Base-by-base conservation (phyloP, 148 eudicot genomes). In the Pharnaceum exiguum region DNA sequence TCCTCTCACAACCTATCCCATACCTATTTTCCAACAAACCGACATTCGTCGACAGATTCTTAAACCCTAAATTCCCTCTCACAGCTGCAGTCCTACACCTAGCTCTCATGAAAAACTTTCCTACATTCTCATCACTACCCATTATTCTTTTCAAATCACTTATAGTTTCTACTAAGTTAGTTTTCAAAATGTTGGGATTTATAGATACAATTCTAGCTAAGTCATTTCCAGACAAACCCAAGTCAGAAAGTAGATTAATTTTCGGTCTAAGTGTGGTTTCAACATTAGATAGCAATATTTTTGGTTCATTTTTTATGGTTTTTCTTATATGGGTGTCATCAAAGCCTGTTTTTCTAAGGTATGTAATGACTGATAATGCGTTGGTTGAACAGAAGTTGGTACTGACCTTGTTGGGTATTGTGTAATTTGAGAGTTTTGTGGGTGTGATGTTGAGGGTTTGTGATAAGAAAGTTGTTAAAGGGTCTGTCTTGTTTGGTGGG, bases 251-350 rank as follows among this genome's bases (percentile, higher is more conserved):
- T 54, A 52, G 63, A 52, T 64, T 46, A 19, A 68, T 18, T 57
- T 77, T 77, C 29, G 81, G 81, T 26, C 49, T 57, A 26, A 72
- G 77, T 68, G 74, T 72, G 62, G 29, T 50, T 32, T 69, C 60
- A 10, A 65, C 71, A 23, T 59, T 32, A 42, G 1, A 38, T 22
- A 30, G 19, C 10, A 77, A 28, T 27, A 77, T 32, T 24, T 17
- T 24, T 17, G 77, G 74, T 4, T 0, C 18, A 7, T 3, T 15
- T 11, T 29, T 38, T 15, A 77, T 49, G 2, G 69, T 11, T 8
- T 5, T 55, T 35, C 56, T 71, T 27, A 76, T 63, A 36, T 76
- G 76, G 40, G 71, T 12, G 11, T 54, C 27, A 25, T 55, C 32
- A 19, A 76, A 42, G 52, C 74, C 77, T 19, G 5, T 36, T 0